Evolutionary conservation across 2,329 filamentous ascomycete genomes (phyloP), one percentile per base, ranked within the genome.

Genomic region (Fusarium proliferatum): DNA sequence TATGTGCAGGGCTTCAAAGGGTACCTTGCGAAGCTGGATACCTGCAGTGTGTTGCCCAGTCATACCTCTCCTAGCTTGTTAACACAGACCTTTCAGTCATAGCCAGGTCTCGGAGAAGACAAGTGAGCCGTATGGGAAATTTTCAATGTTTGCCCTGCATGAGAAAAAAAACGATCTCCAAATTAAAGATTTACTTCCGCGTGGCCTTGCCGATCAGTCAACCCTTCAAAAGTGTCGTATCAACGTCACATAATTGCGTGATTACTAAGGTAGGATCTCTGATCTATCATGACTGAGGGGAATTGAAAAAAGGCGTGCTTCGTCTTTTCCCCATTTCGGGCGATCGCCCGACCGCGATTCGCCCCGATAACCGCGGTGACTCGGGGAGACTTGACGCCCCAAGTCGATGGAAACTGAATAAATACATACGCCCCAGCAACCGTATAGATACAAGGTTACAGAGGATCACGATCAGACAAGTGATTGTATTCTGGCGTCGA

Each of bases 201-300:
- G 43, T 43, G 33, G 30, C 39, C 21, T 34, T 48, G 52, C 51
- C 41, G 43, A 51, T 57, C 53, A 34, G 53, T 28, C 34, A 61
- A 34, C 21, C 30, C 36, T 16, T 8, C 55, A 55, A 30, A 67
- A 58, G 46, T 38, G 64, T 60, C 45, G 57, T 43, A 59, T 62
- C 52, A 72, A 62, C 45, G 56, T 61, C 58, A 64, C 39, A 49
- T 23, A 43, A 74, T 74, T 74, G 70, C 71, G 43, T 60, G 65
- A 74, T 74, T 75, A 74, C 72, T 74, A 74, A 74, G 53, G 34
- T 46, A 64, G 46, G 58, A 65, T 48, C 30, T 46, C 56, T 64
- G 55, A 63, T 69, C 57, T 49, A 74, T 75, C 72, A 70, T 70
- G 65, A 74, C 55, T 73, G 72, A 74, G 72, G 72, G 72, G 72